These are phyloP conservation scores for Sporothrix schenckii DNA, from an alignment of 2,329 filamentous ascomycete genomes.

Conservation along the genomic window DNA sequence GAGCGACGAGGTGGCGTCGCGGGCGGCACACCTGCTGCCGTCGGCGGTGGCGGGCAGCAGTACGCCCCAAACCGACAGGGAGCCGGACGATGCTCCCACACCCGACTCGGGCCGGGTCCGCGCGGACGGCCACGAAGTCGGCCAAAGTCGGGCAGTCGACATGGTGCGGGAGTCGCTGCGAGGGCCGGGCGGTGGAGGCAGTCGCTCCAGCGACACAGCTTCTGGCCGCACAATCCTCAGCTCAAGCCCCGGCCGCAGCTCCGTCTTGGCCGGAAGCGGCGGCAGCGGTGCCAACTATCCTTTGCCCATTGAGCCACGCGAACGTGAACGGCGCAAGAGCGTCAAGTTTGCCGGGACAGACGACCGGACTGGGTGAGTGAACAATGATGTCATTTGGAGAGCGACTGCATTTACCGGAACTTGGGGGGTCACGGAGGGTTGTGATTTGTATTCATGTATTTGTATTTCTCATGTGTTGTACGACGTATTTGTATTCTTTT, in stretches of 20 bases:
- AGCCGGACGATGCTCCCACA: conserved; percentile 26
- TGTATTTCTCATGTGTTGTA: conserved; percentile 1
- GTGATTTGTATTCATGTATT: conserved; percentile 5
- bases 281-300: not conserved
- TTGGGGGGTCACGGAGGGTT: not conserved
- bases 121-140: conserved; percentile 58
- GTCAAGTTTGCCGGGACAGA: conserved; percentile 62
- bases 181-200: not conserved
- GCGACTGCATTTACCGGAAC: not conserved
- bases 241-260: conserved; percentile 51
- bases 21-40: conserved; percentile 31
- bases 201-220: conserved; percentile 34
- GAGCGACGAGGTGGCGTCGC: conserved; percentile 57
- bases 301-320: conserved; percentile 36
- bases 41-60: not conserved
- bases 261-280: not conserved
- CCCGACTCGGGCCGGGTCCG: conserved; percentile 39
- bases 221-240: conserved; percentile 48
- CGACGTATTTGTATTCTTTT: not conserved
- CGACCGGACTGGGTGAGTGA: not conserved
- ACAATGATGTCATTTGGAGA: not conserved
- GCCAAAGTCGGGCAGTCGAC: conserved; percentile 63
- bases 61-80: conserved; percentile 43
- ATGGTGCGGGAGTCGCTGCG: conserved; percentile 58
- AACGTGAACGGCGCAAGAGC: conserved; percentile 63